Percentiles rank a stretch among this genome's conserved stretches.
These are phyloP conservation scores for Pleurotus ostreatus DNA, from an alignment of 768 basidiomycete genomes.

Conservation along the genomic window DNA sequence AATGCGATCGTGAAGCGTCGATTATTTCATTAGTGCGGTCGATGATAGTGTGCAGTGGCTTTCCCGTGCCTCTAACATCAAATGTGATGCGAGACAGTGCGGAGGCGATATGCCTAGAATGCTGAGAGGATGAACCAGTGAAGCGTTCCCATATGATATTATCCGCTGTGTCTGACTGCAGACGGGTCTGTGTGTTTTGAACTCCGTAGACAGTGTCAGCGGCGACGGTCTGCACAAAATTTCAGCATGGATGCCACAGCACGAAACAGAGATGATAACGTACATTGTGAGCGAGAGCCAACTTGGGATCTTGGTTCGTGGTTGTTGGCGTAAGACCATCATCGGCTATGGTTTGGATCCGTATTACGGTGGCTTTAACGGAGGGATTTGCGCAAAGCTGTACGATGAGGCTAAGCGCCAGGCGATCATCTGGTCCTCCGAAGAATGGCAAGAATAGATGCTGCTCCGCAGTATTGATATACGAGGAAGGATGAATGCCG, in stretches of 20 bases:
- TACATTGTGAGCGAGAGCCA: slow-evolving; percentile 27
- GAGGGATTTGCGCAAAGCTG: slow-evolving; percentile 65
- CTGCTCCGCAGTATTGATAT: slow-evolving; percentile 27
- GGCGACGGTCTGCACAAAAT: slow-evolving; percentile 34
- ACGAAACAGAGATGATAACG: slow-evolving; percentile 10
- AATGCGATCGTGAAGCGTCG: slow-evolving; percentile 19
- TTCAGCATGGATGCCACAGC: background rate
- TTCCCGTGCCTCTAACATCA: slow-evolving; percentile 38
- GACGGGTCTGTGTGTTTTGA: slow-evolving; percentile 54
- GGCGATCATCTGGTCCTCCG: slow-evolving; percentile 90
- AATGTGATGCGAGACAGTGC: slow-evolving; percentile 70
- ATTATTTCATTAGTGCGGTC: slow-evolving; percentile 34
- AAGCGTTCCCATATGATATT: slow-evolving; percentile 71
- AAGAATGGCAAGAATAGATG: slow-evolving; percentile 88
- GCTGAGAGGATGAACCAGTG: slow-evolving; percentile 27
- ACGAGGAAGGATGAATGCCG: slow-evolving; percentile 34
- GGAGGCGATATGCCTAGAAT: slow-evolving; percentile 21
- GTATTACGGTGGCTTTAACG: slow-evolving; percentile 71
- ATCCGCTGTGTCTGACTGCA: slow-evolving; percentile 83
- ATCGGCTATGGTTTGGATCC: slow-evolving; percentile 43
- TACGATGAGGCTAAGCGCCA: slow-evolving; percentile 75
- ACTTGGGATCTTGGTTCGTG: slow-evolving; percentile 16
- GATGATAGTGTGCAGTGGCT: slow-evolving; percentile 54
- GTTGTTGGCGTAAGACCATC: slow-evolving; percentile 26
- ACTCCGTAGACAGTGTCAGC: slow-evolving; percentile 74